Evolutionary conservation across 306 rosid genomes (phyloP), one percentile per base, ranked within the genome.

Genomic region (Cyclanthera cordifolia): DNA sequence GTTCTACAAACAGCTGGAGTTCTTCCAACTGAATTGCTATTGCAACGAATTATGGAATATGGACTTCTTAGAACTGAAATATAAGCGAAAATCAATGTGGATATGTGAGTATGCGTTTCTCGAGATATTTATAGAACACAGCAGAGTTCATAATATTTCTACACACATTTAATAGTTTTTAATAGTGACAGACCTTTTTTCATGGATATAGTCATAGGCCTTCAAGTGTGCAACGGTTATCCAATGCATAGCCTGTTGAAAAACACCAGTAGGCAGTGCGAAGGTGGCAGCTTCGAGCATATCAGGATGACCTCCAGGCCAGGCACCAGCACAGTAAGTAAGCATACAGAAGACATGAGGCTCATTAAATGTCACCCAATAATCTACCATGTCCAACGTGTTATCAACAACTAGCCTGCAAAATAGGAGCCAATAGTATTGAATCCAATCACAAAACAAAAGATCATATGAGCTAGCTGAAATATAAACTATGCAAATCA

Each of bases 221-320:
- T 85, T 90, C 53, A 85, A 72, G 81, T 93, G 99, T 67, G 99
- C 96, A 85, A 76, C 55, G 74, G 95, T 75, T 54, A 90, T 93
- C 99, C 99, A 93, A 87, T 90, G 87, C 99, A 93, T 93, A 79
- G 94, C 90, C 84, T 87, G 91, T 58, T 87, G 89, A 79, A 87
- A 87, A 78, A 90, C 99, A 71, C 99, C 96, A 19, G 83, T 83
- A 72, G 96, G 99, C 72, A 93, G 86, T 68, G 95, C 88, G 47
- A 95, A 87, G 69, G 91, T 87, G 28, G 95, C 99, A 73, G 19
- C 87, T 83, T 93, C 95, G 76, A 93, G 88, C 95, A 87, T 86
- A 79, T 90, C 96, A 73, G 99, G 99, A 81, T 93, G 84, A 76
- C 99, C 99, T 65, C 96, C 96, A 53, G 96, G 96, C 96, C 95